A percentile compares a stretch with the other conserved stretches of the same genome.
Evolutionary conservation across 2,329 filamentous ascomycete genomes (phyloP).

Genomic region (Endoconidiophora laricicola): DNA sequence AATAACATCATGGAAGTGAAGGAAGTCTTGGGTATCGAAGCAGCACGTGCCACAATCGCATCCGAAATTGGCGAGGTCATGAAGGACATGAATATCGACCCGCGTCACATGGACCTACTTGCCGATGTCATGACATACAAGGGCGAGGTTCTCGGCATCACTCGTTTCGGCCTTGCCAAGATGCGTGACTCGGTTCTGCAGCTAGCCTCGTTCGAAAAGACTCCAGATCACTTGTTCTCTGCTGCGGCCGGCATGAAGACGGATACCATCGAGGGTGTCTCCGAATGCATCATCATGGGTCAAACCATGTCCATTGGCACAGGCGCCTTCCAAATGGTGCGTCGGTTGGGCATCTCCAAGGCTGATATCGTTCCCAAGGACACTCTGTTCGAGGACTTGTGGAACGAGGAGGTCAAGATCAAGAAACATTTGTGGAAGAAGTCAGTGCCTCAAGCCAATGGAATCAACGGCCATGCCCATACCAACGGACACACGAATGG

Average conservation of each 20-base stretch:
- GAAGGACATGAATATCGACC: slow-evolving; percentile 89
- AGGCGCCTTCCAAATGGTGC: slow-evolving; percentile 77
- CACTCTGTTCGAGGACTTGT: slow-evolving; percentile 56
- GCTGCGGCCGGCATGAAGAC: slow-evolving; percentile 84
- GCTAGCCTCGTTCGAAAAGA: slow-evolving; percentile 94
- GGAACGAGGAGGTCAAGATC: slow-evolving; percentile 20
- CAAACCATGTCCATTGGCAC: slow-evolving; percentile 87
- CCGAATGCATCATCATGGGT: slow-evolving; percentile 95
- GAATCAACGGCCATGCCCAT: background rate
- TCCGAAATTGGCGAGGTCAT: slow-evolving; percentile 79
- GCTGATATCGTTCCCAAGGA: slow-evolving; percentile 39
- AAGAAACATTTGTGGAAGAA: slow-evolving; percentile 7
- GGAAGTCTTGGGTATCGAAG: slow-evolving; percentile 85
- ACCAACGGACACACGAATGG: slow-evolving; percentile 1
- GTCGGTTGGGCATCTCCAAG: slow-evolving; percentile 51
- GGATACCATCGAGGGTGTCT: slow-evolving; percentile 83
- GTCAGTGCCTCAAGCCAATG: background rate
- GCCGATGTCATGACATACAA: slow-evolving; percentile 99
- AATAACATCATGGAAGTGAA: slow-evolving; percentile 86
- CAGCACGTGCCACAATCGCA: slow-evolving; percentile 76
- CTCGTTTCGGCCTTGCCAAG: slow-evolving; percentile 86
- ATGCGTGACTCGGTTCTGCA: slow-evolving; percentile 91
- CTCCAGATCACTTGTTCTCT: slow-evolving; percentile 90
- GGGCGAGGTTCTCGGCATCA: slow-evolving; percentile 91
- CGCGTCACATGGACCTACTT: slow-evolving; percentile 90